phyloP scores from a whole-genome alignment of 1,139 yeast species.

The Fermentozyma sake region DNA sequence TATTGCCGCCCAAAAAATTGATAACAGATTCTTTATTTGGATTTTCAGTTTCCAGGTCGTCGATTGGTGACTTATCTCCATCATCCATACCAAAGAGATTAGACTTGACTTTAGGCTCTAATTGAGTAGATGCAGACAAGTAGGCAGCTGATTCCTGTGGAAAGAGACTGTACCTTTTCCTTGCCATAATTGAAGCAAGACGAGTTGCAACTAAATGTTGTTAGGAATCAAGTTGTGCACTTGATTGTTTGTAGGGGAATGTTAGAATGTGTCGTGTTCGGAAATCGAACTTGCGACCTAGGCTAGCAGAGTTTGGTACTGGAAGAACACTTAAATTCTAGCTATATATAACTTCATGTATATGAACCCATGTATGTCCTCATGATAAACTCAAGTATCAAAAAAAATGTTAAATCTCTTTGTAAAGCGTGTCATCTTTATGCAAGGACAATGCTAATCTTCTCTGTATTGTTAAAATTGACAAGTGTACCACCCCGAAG shows the following conservation, averaged over 20 bases:
- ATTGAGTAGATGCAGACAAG: conserved; percentile 3
- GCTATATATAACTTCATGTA: no score
- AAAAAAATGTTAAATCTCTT: conserved; percentile 88
- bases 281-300: background rate
- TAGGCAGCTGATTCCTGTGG: conserved; percentile 8
- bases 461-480: conserved; percentile 88
- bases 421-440: conserved; percentile 98
- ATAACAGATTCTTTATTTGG: no score
- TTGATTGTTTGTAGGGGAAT: background rate
- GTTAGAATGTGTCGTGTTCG: background rate
- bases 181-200: conserved; percentile 8
- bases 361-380: no score
- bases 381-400: no score
- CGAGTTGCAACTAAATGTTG: no score
- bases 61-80: conserved; percentile 1
- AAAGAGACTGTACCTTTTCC: conserved; percentile 9
- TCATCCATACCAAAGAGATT: conserved; percentile 6
- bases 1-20: conserved; percentile 12
- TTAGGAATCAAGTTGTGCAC: no score
- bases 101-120: conserved; percentile 6
- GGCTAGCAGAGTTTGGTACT: no score
- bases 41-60: conserved; percentile 1
- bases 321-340: no score
- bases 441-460: conserved; percentile 99
- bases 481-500: conserved; percentile 50